A percentile compares a stretch with the other conserved stretches of the same genome.
Conservation (phyloP, 352 stramenopile genomes). For the Globisporangium solare region DNA sequence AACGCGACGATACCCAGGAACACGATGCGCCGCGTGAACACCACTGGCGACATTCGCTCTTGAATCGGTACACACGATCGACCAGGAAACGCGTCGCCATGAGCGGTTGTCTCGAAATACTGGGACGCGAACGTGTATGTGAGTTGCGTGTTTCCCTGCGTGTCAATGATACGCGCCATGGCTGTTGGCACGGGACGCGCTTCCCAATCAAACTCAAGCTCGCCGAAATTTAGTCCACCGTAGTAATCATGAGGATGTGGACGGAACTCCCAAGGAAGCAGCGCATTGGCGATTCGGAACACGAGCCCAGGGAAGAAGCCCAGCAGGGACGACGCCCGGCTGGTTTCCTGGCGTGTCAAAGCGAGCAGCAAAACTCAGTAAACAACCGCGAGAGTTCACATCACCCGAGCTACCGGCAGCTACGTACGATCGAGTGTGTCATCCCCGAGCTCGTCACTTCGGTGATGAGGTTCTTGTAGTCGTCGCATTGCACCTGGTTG, state of each 20-base stretch:
- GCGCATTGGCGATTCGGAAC: constrained; percentile 61
- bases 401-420: background rate
- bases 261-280: constrained; percentile 75
- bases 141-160: constrained; percentile 18
- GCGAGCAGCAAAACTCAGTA: background rate
- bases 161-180: constrained; percentile 17
- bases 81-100: constrained; percentile 2
- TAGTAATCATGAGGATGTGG: constrained; percentile 57
- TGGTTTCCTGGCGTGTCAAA: constrained; percentile 38
- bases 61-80: constrained; percentile 25
- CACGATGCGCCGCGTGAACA: constrained; percentile 12
- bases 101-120: constrained; percentile 5
- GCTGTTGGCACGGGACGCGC: constrained; percentile 21
- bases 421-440: constrained; percentile 71
- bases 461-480: constrained; percentile 49
- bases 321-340: constrained; percentile 29
- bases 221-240: constrained; percentile 88
- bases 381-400: background rate
- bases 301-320: constrained; percentile 44
- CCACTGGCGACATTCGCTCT: constrained; percentile 7
- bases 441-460: constrained; percentile 91
- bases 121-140: constrained; percentile 23
- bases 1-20: constrained; percentile 8
- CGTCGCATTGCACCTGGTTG: constrained; percentile 86
- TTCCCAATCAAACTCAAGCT: constrained; percentile 89